phyloP scores from a whole-genome alignment of 495 filamentous ascomycete species.

The Jackrogersella multiformis region DNA sequence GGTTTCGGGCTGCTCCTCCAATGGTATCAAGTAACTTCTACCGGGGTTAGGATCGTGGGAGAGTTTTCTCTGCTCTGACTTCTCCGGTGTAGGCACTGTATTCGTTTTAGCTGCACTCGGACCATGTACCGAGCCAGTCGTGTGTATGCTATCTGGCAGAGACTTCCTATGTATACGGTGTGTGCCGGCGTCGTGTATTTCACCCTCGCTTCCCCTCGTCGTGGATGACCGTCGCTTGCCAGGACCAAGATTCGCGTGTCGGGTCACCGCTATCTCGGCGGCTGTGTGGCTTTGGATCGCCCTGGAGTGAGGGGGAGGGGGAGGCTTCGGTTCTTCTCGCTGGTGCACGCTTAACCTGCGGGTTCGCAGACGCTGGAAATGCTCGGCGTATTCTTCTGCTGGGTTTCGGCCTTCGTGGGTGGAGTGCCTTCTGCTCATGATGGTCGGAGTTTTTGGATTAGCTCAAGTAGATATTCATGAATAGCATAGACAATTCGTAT shows the following conservation, averaged over 20 bases:
- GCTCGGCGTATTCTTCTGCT: not conserved
- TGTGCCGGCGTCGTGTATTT: not conserved
- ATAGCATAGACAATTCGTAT: not conserved
- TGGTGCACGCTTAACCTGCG: constrained; percentile 2
- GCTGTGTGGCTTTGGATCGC: not conserved
- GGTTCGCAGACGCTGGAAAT: not conserved
- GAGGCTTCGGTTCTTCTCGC: not conserved
- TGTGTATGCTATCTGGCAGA: not conserved
- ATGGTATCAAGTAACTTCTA: not conserved
- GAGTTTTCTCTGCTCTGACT: not conserved
- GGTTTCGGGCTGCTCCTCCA: not conserved
- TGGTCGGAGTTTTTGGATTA: not conserved
- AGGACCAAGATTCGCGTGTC: not conserved
- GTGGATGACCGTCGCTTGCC: not conserved
- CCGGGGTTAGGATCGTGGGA: not conserved
- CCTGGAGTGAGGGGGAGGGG: not conserved
- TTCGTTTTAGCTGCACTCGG: not conserved
- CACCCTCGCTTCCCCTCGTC: not conserved
- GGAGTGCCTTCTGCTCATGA: constrained; percentile 1
- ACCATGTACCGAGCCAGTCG: not conserved
- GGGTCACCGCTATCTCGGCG: not conserved
- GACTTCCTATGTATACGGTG: not conserved
- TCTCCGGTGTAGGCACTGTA: not conserved
- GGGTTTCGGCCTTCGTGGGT: not conserved
- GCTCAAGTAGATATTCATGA: too few relatives aligned